phyloP scores from a whole-genome alignment of 2,329 filamentous ascomycete species.

The Trichoderma sp. region DNA sequence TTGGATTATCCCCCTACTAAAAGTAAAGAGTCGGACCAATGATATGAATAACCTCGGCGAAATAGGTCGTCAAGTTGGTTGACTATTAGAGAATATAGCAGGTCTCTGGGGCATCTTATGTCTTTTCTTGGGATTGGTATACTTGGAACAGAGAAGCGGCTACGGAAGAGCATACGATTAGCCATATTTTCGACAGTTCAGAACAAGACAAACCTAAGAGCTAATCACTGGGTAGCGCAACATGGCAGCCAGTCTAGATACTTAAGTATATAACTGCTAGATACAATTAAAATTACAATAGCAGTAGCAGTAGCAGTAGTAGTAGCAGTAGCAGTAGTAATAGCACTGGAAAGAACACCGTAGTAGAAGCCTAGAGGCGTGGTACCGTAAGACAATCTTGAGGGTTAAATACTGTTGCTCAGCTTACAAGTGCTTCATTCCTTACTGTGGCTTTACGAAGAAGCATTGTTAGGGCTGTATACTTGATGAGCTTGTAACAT shows the following conservation, averaged over 20 bases:
- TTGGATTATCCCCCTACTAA: background rate
- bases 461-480: background rate
- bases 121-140: background rate
- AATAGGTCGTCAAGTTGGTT: background rate
- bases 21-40: background rate
- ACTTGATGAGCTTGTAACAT: background rate
- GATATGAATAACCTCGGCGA: background rate
- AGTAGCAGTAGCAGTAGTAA: too few species aligned
- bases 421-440: background rate
- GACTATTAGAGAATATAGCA: background rate
- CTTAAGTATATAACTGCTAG: too few species aligned
- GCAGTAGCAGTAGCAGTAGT: too few species aligned
- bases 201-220: background rate
- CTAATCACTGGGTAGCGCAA: background rate
- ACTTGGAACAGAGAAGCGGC: background rate
- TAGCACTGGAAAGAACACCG: too few species aligned
- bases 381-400: too few species aligned
- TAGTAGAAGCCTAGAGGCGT: too few species aligned
- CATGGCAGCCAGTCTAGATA: too few species aligned
- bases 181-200: background rate
- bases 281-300: too few species aligned
- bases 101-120: background rate
- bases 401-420: background rate
- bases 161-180: background rate
- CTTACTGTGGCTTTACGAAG: background rate